Base-by-base conservation (phyloP, 768 basidiomycete genomes). In the Lactifluus rugatus region DNA sequence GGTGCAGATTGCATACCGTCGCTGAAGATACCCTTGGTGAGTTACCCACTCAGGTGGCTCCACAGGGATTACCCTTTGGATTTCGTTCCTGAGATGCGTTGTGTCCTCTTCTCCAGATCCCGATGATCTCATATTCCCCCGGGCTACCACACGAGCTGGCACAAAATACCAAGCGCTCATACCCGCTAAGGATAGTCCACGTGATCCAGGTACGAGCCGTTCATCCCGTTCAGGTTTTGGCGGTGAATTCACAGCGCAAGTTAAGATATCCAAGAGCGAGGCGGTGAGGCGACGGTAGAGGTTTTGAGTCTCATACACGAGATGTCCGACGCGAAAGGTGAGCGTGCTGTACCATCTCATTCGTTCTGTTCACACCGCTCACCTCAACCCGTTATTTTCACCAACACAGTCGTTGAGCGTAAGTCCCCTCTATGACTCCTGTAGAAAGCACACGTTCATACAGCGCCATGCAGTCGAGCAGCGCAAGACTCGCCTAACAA, bases 111-210 rank as follows among this genome's bases (percentile, higher is more conserved):
- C 28, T 50, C 62, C 70, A 93, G 95, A 98, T 77, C 84, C 91
- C 48, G 93, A 99, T 70, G 95, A 99, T 74, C 82, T 93, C 58
- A 95, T 98, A 69, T 97, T 93, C 70, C 94, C 95, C 58, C 86
- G 93, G 57, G 85, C 92, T 14, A 87, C 90, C 7, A 94, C 90
- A 23, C 85, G 94, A n/a, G 79, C 92, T 37, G 93, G 93, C 16
- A 79, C 83, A 41, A 93, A 89, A 68, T 97, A 81, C 67, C 93
- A 97, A 70, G 87, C 78, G 45, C 75, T 66, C 61, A 82, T 82
- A 16, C 81, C 67, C 69, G 70, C 49, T 41, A 60, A 48, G 69
- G 72, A 49, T 70, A 69, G 37, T 66, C 70, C 51, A 64, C 67
- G 57, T 47, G 58, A 65, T 14, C 58, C 61, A 61, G 69, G 69